These are phyloP conservation scores for Kockovaella imperatae DNA, from an alignment of 768 basidiomycete species.

Conservation along the genomic window DNA sequence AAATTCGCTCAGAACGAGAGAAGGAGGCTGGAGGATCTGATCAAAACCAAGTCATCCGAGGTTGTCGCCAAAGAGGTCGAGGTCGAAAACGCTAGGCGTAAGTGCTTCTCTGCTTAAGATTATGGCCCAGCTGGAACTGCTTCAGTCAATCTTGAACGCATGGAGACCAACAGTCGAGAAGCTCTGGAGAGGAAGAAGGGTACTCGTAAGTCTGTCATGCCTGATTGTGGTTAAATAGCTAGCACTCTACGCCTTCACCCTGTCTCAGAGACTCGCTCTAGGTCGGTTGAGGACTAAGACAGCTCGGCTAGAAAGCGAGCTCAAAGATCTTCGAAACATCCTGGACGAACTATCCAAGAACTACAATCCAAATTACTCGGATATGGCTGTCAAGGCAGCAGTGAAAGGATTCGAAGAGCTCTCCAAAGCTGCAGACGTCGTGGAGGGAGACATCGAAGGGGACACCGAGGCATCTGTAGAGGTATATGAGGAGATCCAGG, in stretches of 20 bases:
- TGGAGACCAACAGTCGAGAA: constrained; percentile 66
- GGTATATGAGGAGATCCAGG: constrained; percentile 39
- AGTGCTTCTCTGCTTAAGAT: constrained; percentile 2
- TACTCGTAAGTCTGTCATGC: constrained; percentile 58
- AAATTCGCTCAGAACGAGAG: constrained; percentile 82
- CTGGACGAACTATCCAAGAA: constrained; percentile 68
- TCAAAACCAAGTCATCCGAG: constrained; percentile 54
- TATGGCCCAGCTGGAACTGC: background rate
- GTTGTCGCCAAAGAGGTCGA: constrained; percentile 62
- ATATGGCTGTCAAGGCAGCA: constrained; percentile 96
- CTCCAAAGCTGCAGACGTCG: constrained; percentile 4
- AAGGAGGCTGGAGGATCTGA: constrained; percentile 62
- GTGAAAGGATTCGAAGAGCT: constrained; percentile 81
- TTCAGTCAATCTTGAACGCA: constrained; percentile 67
- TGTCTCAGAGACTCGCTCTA: constrained; percentile 66
- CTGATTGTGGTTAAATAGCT: background rate
- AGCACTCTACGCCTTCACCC: constrained; percentile 73
- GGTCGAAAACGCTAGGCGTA: constrained; percentile 65
- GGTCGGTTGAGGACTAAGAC: constrained; percentile 67
- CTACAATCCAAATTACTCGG: constrained; percentile 98
- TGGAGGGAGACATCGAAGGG: constrained; percentile 15
- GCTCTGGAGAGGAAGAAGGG: constrained; percentile 75
- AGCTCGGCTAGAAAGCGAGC: constrained; percentile 63
- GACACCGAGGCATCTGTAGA: constrained; percentile 37
- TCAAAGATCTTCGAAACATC: constrained; percentile 72